Conservation (phyloP, 2,329 filamentous ascomycete species). For the Mycosphaerella sp. region DNA sequence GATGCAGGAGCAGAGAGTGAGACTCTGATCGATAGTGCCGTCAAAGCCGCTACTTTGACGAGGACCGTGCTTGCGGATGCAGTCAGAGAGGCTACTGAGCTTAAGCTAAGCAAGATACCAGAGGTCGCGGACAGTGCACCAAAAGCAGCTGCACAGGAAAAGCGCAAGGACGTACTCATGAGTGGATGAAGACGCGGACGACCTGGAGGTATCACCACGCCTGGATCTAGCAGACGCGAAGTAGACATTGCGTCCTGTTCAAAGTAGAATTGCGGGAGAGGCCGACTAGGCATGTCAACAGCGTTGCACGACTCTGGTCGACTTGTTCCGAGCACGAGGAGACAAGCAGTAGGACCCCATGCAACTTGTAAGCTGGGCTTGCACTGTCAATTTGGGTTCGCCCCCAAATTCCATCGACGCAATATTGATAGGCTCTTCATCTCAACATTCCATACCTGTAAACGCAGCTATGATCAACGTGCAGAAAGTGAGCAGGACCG, state of each 20-base stretch:
- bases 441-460: too few relatives aligned
- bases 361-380: too few relatives aligned
- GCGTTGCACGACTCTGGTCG: too few relatives aligned
- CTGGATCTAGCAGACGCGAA: neutral
- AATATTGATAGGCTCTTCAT: too few relatives aligned
- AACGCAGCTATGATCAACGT: too few relatives aligned
- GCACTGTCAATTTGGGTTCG: too few relatives aligned
- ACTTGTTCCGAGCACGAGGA: too few relatives aligned
- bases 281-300: too few relatives aligned
- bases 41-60: conserved; percentile 55
- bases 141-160: conserved; percentile 7
- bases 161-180: conserved; percentile 25
- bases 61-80: conserved; percentile 56
- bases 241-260: neutral
- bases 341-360: too few relatives aligned
- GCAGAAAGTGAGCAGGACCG: too few relatives aligned
- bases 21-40: conserved; percentile 55
- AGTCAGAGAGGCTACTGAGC: conserved; percentile 50
- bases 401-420: too few relatives aligned
- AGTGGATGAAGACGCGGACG: conserved; percentile 34
- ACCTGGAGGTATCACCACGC: conserved; percentile 1
- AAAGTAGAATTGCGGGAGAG: too few relatives aligned
- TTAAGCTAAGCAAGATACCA: conserved; percentile 23
- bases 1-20: conserved; percentile 47
- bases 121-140: conserved; percentile 1